These are phyloP conservation scores for Leishmania major DNA, from an alignment of 208 protist species.

Conservation along the genomic window DNA sequence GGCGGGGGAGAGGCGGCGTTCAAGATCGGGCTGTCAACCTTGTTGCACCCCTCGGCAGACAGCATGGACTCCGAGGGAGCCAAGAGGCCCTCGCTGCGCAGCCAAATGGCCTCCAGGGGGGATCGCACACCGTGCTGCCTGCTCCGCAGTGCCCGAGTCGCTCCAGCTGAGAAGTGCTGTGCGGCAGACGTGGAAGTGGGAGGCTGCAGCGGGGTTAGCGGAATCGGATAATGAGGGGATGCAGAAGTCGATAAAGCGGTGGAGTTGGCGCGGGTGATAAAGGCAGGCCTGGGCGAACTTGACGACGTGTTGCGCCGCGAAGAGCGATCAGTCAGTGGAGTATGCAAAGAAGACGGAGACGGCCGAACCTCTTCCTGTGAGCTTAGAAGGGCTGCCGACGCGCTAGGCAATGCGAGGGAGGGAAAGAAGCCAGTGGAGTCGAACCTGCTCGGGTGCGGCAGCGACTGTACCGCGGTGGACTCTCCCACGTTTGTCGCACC, in stretches of 20 bases:
- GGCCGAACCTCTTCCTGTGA: slow-evolving; percentile 1
- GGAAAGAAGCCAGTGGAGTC: background rate
- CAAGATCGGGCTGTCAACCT: background rate
- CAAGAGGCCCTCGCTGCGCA: background rate
- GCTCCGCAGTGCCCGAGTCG: background rate
- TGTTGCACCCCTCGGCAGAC: background rate
- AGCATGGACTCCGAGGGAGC: background rate
- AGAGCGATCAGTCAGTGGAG: background rate
- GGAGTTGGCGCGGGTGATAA: background rate
- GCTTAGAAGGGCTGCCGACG: background rate
- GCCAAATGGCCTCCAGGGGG: slow-evolving; percentile 1
- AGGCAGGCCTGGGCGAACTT: background rate
- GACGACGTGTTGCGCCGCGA: background rate
- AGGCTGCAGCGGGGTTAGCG: background rate
- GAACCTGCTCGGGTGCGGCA: background rate
- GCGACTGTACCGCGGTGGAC: background rate
- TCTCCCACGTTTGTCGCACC: background rate
- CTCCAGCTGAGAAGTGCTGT: background rate
- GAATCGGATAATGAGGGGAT: background rate
- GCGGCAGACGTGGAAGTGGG: background rate
- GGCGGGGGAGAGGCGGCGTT: background rate
- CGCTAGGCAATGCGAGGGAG: background rate
- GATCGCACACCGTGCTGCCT: background rate
- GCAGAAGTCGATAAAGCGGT: background rate
- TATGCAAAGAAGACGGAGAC: background rate